phyloP scores from a whole-genome alignment of 306 rosid genomes.

The Vicia sativa region DNA sequence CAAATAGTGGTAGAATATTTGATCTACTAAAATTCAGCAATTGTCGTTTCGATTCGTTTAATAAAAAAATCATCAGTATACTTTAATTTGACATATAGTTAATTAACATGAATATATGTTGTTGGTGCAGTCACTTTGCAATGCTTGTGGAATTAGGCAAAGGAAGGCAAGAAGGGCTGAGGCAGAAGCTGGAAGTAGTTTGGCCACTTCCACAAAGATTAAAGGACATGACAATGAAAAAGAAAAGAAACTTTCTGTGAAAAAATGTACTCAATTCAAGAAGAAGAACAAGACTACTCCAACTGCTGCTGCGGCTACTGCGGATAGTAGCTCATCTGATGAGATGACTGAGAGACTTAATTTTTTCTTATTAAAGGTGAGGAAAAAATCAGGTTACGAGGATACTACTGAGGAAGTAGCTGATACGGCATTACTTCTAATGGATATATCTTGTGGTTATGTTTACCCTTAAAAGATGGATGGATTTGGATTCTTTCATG shows the following conservation, averaged over 20 bases:
- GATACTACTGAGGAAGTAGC: conserved; percentile 67
- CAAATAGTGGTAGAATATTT: not conserved
- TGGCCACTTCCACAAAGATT: conserved; percentile 23
- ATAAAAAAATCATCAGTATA: not conserved
- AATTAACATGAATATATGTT: conserved; percentile 31
- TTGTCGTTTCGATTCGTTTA: not conserved
- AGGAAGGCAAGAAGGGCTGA: conserved; percentile 84
- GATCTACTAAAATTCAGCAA: not conserved
- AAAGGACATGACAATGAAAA: conserved; percentile 57
- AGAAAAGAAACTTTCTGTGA: conserved; percentile 52
- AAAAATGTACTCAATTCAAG: conserved; percentile 43
- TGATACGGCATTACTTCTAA: conserved; percentile 69
- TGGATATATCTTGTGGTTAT: conserved; percentile 70
- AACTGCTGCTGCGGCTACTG: not conserved
- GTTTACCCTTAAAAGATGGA: not conserved
- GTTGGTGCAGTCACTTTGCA: conserved; percentile 82
- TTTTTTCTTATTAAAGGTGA: conserved; percentile 42
- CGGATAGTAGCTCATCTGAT: conserved; percentile 17
- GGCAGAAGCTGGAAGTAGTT: conserved; percentile 59
- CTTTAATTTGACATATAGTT: not conserved
- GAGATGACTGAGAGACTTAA: conserved; percentile 24
- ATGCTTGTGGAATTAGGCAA: conserved; percentile 91
- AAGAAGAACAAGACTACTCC: conserved; percentile 43
- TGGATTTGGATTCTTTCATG: not conserved
- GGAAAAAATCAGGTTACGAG: conserved; percentile 38